A percentile compares a stretch with the other conserved stretches of the same genome.
phyloP scores from a whole-genome alignment of 2,329 filamentous ascomycete genomes.

The Elsinoe australis region DNA sequence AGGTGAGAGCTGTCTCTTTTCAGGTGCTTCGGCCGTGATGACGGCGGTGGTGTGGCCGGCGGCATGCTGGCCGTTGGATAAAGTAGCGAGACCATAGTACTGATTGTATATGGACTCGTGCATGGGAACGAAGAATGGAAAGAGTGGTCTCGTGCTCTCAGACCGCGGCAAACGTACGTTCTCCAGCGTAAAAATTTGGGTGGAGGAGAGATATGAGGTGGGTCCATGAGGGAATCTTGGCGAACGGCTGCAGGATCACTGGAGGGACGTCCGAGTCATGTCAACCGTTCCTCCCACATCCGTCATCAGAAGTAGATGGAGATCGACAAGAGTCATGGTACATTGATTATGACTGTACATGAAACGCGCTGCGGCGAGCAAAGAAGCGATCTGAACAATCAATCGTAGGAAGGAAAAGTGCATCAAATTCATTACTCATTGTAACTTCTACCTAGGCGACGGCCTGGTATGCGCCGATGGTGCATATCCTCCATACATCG shows the following conservation, averaged over 20 bases:
- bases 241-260: no score
- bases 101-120: no score
- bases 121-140: neutral
- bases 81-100: conserved; percentile 30
- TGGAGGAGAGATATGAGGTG: conserved; percentile 9
- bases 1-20: conserved; percentile 33
- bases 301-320: neutral
- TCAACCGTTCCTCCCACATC: no score
- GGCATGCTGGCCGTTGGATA: conserved; percentile 27
- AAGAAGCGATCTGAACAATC: no score
- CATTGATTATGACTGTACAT: no score
- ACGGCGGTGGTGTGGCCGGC: conserved; percentile 25
- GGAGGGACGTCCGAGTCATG: neutral
- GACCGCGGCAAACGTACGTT: neutral
- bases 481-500: conserved; percentile 15
- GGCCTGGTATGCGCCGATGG: conserved; percentile 10
- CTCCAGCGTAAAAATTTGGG: conserved; percentile 5
- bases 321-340: neutral
- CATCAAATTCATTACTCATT: conserved; percentile 6
- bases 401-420: no score
- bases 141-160: neutral
- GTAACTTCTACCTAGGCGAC: conserved; percentile 13
- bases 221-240: conserved; percentile 6
- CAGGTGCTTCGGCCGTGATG: conserved; percentile 28
- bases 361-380: no score